Evolutionary conservation across 345 rosid species (phyloP), one percentile per base, ranked within the genome.

Genomic region (Acer campestre): DNA sequence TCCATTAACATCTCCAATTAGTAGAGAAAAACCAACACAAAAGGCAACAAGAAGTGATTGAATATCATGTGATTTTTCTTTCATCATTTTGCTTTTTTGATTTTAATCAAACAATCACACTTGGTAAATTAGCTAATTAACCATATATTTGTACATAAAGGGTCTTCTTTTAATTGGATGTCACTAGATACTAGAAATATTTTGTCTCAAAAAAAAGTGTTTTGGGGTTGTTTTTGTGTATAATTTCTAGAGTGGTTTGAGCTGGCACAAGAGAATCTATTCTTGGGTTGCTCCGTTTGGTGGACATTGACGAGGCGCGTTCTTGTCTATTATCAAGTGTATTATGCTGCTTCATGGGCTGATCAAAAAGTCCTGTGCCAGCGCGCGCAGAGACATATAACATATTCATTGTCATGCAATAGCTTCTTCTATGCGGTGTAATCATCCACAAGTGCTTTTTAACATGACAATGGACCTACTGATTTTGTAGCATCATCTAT

Each of bases 321-420:
- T 69, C 73, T 79, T 79, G 85, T 81, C 88, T 13, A 35, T 81
- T 79, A 18, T 42, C 20, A 18, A 49, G 56, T 0, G 78, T 22
- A 40, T 61, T 75, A 10, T 75, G 66, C 31, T 56, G 70, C 71
- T 77, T 44, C 59, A 10, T 61, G 79, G 64, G 82, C 75, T 7
- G 35, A 35, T 35, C 6, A 35, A 68, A 14, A 0, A 31, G 3
- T 31, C 65, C 44, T 16, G 44, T 29, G 62, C 31, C 20, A 23
- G 22, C 51, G 12, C 20, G 51, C 16, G 7, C 7, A 53, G 8
- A 53, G 58, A 53, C 58, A 53, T 53, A 0, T 53, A 20, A 53
- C 58, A 53, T 53, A 0, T 53, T 53, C 58, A 53, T 53, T 53
- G 58, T 5, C 7, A 53, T 13, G 58, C 58, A 53, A 35, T 35